Evolutionary conservation across 108 stramenopile species (phyloP).

Genomic region (Fragilariopsis cylindrus): DNA sequence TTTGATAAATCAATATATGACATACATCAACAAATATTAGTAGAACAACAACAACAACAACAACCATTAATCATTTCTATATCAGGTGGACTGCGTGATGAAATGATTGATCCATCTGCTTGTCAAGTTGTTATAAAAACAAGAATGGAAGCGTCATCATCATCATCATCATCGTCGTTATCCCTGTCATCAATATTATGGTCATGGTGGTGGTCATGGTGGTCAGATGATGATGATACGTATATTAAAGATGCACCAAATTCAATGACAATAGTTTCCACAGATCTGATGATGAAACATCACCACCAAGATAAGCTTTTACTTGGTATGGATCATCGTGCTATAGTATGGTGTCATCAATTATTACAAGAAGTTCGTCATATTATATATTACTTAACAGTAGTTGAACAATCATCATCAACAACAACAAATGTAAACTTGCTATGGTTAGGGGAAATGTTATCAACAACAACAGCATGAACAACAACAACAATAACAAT

Average conservation of each 20-base stretch:
- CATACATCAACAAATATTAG: slow-evolving; percentile 19
- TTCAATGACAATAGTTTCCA: not conserved
- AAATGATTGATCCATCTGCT: slow-evolving; percentile 69
- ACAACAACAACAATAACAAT: not conserved
- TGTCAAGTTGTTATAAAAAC: slow-evolving; percentile 34
- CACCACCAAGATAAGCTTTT: not conserved
- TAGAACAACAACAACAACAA: slow-evolving; percentile 8
- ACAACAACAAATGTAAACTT: not conserved
- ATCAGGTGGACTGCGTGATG: slow-evolving; percentile 77
- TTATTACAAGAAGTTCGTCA: slow-evolving; percentile 53
- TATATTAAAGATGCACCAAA: too few species aligned
- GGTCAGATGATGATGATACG: too few species aligned
- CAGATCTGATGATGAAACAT: not conserved
- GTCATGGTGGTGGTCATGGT: too few species aligned
- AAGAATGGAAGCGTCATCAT: not conserved
- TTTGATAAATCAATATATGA: slow-evolving; percentile 57
- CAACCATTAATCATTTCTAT: slow-evolving; percentile 51
- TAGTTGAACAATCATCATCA: not conserved
- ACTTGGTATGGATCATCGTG: slow-evolving; percentile 82
- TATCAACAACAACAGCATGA: not conserved
- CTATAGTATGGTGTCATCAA: slow-evolving; percentile 85
- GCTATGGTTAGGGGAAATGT: not conserved
- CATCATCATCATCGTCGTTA: not conserved
- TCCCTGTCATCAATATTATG: not conserved
- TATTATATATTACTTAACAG: slow-evolving; percentile 43